Conservation (phyloP, 495 filamentous ascomycete genomes). For the Neurospora sp. region DNA sequence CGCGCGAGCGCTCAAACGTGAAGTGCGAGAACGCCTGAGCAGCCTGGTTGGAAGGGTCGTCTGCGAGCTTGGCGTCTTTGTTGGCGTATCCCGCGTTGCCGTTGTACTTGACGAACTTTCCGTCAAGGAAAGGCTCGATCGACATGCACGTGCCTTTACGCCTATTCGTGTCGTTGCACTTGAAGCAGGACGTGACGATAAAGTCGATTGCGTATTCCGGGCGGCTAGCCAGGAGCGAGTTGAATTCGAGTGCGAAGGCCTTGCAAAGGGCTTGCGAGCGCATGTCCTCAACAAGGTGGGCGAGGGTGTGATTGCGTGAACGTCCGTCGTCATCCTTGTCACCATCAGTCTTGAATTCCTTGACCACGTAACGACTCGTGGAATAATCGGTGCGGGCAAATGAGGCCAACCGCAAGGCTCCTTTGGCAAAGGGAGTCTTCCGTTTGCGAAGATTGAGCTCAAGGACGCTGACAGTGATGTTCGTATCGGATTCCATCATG, state of each 20-base stretch:
- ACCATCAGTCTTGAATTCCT: conserved; percentile 16
- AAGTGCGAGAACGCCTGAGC: conserved; percentile 36
- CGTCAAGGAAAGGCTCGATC: conserved; percentile 28
- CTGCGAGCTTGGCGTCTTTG: conserved; percentile 2
- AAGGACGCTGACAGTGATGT: conserved; percentile 14
- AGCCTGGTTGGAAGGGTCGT: conserved; percentile 13
- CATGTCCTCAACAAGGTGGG: conserved; percentile 26
- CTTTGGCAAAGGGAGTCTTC: conserved; percentile 23
- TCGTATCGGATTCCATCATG: conserved; percentile 21
- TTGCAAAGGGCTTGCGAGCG: conserved; percentile 26
- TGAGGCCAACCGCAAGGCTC: conserved; percentile 17
- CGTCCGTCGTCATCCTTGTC: not conserved
- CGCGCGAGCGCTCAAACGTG: conserved; percentile 32
- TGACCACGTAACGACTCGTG: conserved; percentile 21
- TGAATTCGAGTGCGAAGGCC: conserved; percentile 33
- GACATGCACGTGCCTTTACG: conserved; percentile 4
- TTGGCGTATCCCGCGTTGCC: conserved; percentile 25
- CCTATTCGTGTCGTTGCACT: not conserved
- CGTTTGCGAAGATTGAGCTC: conserved; percentile 20
- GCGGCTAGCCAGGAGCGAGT: conserved; percentile 8
- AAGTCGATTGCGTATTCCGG: conserved; percentile 22
- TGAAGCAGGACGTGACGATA: conserved; percentile 22
- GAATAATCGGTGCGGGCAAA: conserved; percentile 22
- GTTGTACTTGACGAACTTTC: conserved; percentile 31
- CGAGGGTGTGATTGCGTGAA: not conserved